Conservation (phyloP, 495 filamentous ascomycete genomes). For the Penicillium cosmopolitanum region DNA sequence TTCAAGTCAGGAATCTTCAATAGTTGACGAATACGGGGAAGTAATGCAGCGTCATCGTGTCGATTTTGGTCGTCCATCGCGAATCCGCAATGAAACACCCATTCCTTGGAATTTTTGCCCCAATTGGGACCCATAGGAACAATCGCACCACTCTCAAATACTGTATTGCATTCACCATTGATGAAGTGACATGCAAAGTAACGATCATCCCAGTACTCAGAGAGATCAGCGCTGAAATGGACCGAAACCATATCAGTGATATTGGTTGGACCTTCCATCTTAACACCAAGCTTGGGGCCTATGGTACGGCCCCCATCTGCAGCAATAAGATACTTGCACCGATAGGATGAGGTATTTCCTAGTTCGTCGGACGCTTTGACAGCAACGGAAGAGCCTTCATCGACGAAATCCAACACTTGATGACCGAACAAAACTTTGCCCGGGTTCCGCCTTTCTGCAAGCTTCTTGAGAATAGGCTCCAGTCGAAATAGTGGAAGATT, state of each 20-base stretch:
- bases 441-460: background rate
- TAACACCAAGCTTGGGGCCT: background rate
- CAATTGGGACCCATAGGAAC: conserved; percentile 2
- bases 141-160: background rate
- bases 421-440: conserved; percentile 2
- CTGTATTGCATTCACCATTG: background rate
- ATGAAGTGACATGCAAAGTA: conserved; percentile 1
- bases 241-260: conserved; percentile 5
- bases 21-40: background rate
- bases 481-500: background rate
- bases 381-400: background rate
- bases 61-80: conserved; percentile 1
- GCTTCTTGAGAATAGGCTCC: background rate
- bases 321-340: conserved; percentile 2
- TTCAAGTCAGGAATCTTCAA: background rate
- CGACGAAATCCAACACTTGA: background rate
- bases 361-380: background rate
- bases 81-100: conserved; percentile 3
- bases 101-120: conserved; percentile 2
- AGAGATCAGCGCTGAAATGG: conserved; percentile 3
- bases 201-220: background rate
- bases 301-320: conserved; percentile 1
- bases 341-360: background rate
- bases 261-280: background rate
- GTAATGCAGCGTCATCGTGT: background rate